Evolutionary conservation across 2,329 filamentous ascomycete genomes (phyloP).

Genomic region (Fusarium nelsonii): DNA sequence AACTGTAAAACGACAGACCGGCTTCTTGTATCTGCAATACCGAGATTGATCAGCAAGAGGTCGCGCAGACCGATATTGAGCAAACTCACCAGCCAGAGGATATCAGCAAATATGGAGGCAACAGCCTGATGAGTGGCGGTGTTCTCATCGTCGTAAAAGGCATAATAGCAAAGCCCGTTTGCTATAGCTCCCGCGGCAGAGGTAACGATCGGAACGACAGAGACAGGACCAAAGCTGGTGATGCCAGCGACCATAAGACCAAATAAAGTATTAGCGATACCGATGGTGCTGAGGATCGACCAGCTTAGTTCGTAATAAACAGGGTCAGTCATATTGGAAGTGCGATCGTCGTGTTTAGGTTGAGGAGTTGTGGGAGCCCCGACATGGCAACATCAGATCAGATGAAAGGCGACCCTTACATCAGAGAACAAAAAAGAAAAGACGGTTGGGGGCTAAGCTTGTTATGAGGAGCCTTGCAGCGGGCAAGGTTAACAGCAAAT

Average conservation of each 20-base stretch:
- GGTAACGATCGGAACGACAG: slow-evolving; percentile 56
- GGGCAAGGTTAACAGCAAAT: background rate
- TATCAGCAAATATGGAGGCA: slow-evolving; percentile 56
- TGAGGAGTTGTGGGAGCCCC: background rate
- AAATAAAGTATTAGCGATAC: slow-evolving; percentile 56
- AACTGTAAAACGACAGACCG: slow-evolving; percentile 62
- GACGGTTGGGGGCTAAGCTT: slow-evolving; percentile 16
- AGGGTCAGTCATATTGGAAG: slow-evolving; percentile 16
- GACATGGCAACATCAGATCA: slow-evolving; percentile 8
- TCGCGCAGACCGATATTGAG: fast-evolving
- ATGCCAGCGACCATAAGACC: slow-evolving; percentile 56
- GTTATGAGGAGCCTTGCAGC: background rate
- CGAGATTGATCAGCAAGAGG: background rate
- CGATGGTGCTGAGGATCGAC: slow-evolving; percentile 60
- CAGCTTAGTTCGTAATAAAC: slow-evolving; percentile 59
- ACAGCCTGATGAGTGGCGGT: slow-evolving; percentile 46
- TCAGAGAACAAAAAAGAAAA: background rate
- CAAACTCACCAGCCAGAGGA: slow-evolving; percentile 56
- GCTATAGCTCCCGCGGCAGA: slow-evolving; percentile 56
- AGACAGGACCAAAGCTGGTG: slow-evolving; percentile 55
- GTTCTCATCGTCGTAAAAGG: slow-evolving; percentile 52
- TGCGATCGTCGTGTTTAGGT: slow-evolving; percentile 7
- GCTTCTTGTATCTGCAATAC: slow-evolving; percentile 59
- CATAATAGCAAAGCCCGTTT: slow-evolving; percentile 59
- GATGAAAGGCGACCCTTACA: slow-evolving; percentile 2